Evolutionary conservation across 768 basidiomycete species (phyloP), one percentile per base, ranked within the genome.

Genomic region (Udeniomyces megalosporus): DNA sequence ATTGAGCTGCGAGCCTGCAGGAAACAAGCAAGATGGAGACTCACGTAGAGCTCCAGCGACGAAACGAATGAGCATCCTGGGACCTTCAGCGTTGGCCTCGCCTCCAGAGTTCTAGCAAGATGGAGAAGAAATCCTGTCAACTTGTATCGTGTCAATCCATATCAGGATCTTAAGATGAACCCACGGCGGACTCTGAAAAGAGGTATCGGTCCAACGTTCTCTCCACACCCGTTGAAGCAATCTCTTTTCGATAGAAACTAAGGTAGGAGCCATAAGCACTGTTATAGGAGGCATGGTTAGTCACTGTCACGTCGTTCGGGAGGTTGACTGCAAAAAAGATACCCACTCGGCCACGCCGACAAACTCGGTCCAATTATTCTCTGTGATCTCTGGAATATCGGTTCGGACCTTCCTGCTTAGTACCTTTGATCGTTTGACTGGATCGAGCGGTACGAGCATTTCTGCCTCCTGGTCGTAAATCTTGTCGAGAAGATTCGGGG

Each of bases 21-120:
- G n/a, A n/a, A n/a, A n/a, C n/a, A 6, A 35, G 1, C 10, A 32
- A 32, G 55, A 28, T 10, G 26, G 24, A 45, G 51, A 17, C 61
- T 11, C 7, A 56, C 53, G 61, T 11, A 62, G 17, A n/a, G 44
- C 61, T 1, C 61, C 61, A 4, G 45, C 52, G 14, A 56, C 38
- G 2, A 55, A 31, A 2, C 61, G 45, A n/a, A 62, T 38, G 32
- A 62, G 61, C 61, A 62, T 62, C 22, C 52, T 32, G 3, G 61
- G 61, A 5, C 61, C 54, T 0, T 44, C n/a, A 10, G 4, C 20
- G 32, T 62, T 62, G 7, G 10, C 22, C 7, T n/a, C 54, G 4
- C 51, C 54, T 17, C 61, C 61, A 0, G 24, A 3, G 46, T 62
- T 62, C 61, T 62, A 29, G 6, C 0, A 1, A 47, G 8, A 22